These are phyloP conservation scores for Phalaenopsis equestris DNA, from an alignment of 106 monocot genomes.

Conservation along the genomic window DNA sequence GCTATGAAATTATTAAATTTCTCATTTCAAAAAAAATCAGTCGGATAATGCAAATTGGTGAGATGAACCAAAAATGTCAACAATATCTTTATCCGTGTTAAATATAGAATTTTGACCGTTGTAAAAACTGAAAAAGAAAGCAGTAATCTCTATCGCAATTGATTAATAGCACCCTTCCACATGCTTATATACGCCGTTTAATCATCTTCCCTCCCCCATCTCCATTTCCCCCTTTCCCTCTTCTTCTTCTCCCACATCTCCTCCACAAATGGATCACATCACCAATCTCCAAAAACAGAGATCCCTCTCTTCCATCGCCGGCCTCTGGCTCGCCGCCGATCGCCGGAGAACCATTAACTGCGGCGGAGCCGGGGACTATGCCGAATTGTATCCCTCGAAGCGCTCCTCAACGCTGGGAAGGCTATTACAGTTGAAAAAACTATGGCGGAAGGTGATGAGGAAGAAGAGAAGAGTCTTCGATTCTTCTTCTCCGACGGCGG, in stretches of 20 bases:
- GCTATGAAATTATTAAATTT: too few species aligned
- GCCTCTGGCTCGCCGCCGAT: conserved; percentile 6
- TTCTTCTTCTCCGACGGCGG: background rate
- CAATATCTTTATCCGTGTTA: too few species aligned
- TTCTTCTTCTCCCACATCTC: background rate
- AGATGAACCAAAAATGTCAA: too few species aligned
- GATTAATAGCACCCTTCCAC: too few species aligned
- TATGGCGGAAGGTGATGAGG: conserved; percentile 51
- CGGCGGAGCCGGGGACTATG: background rate
- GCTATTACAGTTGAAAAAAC: conserved; percentile 12
- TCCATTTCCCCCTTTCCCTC: too few species aligned
- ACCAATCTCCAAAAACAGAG: conserved; percentile 19
- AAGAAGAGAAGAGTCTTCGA: conserved; percentile 31
- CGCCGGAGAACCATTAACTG: background rate
- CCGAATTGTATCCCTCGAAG: background rate
- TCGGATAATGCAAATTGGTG: too few species aligned
- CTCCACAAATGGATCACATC: background rate
- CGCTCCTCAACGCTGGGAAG: background rate
- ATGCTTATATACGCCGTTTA: too few species aligned
- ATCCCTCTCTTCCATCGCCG: conserved; percentile 17
- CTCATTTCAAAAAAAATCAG: too few species aligned
- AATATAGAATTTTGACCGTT: background rate
- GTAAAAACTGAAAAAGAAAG: background rate
- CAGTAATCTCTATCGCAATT: too few species aligned
- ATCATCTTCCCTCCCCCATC: too few species aligned